Evolutionary conservation across 371 early-diverging fungal genomes (phyloP), one percentile per base, ranked within the genome.

Genomic region (Mortierella sp.): DNA sequence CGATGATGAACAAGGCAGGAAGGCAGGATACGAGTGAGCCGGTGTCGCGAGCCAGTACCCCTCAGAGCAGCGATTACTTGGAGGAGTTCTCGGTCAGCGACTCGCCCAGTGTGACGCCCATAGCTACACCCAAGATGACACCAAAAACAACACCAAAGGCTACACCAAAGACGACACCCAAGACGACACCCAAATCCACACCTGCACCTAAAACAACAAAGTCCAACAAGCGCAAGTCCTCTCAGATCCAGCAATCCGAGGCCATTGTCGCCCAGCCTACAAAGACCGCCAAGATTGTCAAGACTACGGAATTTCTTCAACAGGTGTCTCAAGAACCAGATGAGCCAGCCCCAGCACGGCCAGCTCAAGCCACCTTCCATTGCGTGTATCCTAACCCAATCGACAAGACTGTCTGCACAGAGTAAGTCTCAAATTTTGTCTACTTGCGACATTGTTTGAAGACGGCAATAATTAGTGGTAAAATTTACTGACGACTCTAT

Each of bases 1-100:
- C 79, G 0, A 74, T 74, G 75, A 40, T 74, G 26, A 71, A 74
- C 37, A 79, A 71, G 58, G 71, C 68, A 44, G 79, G 71, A 40
- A 66, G 64, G 47, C 67, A 47, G 64, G 71, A 74, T 8, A 53
- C 71, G 6, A 61, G 65, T 11, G 73, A 73, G 29, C 40, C 68
- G 4, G 58, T 34, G 5, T 70, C 79, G 0, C 64, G 69, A 22
- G 44, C 66, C 31, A 63, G 55, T 37, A 74, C 67, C 7, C 71
- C 70, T 5, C 55, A 53, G 31, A 45, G 45, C 24, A 55, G 53
- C 7, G 31, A 40, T 8, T 31, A 44, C 31, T 31, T 26, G 2
- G 48, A 64, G 0, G 55, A 61, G 2, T 66, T 71, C 22, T 50
- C 24, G 24, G 2, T 24, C 22, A 50, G 50, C 9, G 50, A n/a